A percentile compares a stretch with the other conserved stretches of the same genome.
Conservation (phyloP, 163 green algal species). For the Coccomyxa subellipsoidea region DNA sequence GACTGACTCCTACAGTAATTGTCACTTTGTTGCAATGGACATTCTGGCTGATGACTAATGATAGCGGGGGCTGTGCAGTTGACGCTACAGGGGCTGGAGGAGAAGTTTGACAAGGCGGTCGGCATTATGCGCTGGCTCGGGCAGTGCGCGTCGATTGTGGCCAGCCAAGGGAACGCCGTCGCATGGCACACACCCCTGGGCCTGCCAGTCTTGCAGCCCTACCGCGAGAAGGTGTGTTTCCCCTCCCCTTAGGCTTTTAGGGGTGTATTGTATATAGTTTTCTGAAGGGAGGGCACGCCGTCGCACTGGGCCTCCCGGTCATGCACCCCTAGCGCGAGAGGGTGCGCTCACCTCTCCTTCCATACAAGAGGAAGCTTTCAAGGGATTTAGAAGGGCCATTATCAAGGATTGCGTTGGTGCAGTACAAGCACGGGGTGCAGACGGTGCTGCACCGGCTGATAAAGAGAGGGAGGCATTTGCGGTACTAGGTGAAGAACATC, state of each 20-base stretch:
- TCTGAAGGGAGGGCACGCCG: constrained; percentile 28
- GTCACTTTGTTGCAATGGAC: no score
- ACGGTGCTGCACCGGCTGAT: no score
- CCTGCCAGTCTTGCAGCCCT: constrained; percentile 93
- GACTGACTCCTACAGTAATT: no score
- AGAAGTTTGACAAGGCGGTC: constrained; percentile 84
- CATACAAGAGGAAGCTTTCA: no score
- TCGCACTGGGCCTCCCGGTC: constrained; percentile 87
- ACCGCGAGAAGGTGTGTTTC: constrained; percentile 46
- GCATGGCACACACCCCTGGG: constrained; percentile 88
- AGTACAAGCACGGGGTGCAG: no score
- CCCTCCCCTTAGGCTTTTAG: background rate
- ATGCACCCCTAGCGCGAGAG: constrained; percentile 84
- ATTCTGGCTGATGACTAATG: no score
- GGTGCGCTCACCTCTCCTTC: background rate
- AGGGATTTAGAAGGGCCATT: no score
- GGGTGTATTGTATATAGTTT: background rate
- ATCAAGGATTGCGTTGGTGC: no score
- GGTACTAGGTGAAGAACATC: no score
- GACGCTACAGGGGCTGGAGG: constrained; percentile 47
- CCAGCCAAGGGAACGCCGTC: constrained; percentile 54
- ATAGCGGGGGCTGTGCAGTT: no score
- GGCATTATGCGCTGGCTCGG: constrained; percentile 91
- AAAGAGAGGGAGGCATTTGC: no score
- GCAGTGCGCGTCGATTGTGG: constrained; percentile 65